phyloP scores from a whole-genome alignment of 2,329 filamentous ascomycete species.

The Fusarium sp. region DNA sequence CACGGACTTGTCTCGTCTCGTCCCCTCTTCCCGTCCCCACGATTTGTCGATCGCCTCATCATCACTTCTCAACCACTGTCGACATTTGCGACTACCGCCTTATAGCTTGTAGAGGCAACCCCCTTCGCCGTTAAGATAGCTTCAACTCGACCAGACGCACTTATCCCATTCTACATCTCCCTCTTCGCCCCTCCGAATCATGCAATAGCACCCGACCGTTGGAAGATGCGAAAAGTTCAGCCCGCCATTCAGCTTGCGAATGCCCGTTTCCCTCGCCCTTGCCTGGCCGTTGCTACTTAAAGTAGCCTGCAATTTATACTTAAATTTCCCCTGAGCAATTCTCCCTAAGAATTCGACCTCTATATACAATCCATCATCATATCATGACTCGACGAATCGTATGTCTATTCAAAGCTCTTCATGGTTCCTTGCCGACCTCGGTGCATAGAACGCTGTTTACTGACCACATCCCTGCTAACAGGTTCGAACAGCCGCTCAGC shows the following conservation, averaged over 20 bases:
- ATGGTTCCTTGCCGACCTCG: neutral
- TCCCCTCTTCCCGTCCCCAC: constrained; percentile 35
- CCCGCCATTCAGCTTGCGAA: constrained; percentile 37
- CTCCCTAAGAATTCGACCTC: constrained; percentile 4
- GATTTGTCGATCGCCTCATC: constrained; percentile 36
- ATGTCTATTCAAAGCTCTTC: constrained; percentile 27
- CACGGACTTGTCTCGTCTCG: constrained; percentile 14
- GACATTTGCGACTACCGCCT: constrained; percentile 10
- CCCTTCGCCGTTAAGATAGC: constrained; percentile 4
- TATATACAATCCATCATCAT: constrained; percentile 19
- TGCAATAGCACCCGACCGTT: constrained; percentile 46
- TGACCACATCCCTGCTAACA: constrained; percentile 46
- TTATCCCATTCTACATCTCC: neutral
- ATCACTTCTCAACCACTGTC: constrained; percentile 11
- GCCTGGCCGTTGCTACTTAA: constrained; percentile 38
- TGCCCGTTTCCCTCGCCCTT: constrained; percentile 35
- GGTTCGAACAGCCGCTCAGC: constrained; percentile 80
- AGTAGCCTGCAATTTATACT: constrained; percentile 28
- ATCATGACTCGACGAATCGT: constrained; percentile 58
- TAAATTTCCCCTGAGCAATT: neutral
- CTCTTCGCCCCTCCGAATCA: constrained; percentile 29
- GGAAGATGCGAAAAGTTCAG: constrained; percentile 49
- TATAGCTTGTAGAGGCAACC: neutral
- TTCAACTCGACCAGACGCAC: constrained; percentile 14
- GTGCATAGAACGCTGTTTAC: neutral